Base-by-base conservation (phyloP, 2,329 filamentous ascomycete species). In the Metarhizium humberi region DNA sequence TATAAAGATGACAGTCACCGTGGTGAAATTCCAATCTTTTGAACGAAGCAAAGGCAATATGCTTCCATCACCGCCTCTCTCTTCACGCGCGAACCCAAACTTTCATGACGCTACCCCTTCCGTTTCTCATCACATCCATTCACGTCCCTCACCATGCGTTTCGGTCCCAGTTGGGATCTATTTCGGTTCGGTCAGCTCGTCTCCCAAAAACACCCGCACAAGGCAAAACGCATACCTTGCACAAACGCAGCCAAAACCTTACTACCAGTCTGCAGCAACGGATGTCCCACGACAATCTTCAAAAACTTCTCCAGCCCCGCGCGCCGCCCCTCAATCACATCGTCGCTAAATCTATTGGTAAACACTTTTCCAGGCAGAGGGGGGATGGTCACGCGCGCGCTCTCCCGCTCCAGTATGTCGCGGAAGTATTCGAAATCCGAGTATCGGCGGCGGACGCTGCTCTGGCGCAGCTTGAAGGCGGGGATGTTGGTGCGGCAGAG, bases 351-450 rank as follows among this genome's bases (percentile, higher is more conserved):
- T 50, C 94, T 85, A 73, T 97, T 97, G 52, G 92, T 96, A 65
- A 97, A 96, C 55, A 99, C 94, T 75, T 97, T 99, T 52, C 94
- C 94, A 0, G 94, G 94, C 60, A 99, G 76, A 5, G 94, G 92
- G 0, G 94, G 94, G 67, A 99, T 99, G 25, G 91, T 96, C 56
- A 99, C 94, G 61, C 92, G 84, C 56, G 92, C 92, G 64, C 84
- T 89, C 75, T 99, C 94, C 63, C 94, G 86, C 81, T 99, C 94
- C 58, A 99, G 83, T 60, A 97, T 95, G 73, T 99, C 94, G 69
- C 94, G 89, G 73, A 99, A 99, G 75, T 96, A 92, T 76, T 99
- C 94, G 71, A 99, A 99, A 73, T 99, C 94, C 56, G 88, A 94
- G 78, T 99, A 99, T 53, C 94, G 90, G 59, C 94, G 86, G 63